Percentiles rank a stretch among this genome's conserved stretches.
Evolutionary conservation across 257 asterid species (phyloP).

Genomic region (Apocynum venetum): DNA sequence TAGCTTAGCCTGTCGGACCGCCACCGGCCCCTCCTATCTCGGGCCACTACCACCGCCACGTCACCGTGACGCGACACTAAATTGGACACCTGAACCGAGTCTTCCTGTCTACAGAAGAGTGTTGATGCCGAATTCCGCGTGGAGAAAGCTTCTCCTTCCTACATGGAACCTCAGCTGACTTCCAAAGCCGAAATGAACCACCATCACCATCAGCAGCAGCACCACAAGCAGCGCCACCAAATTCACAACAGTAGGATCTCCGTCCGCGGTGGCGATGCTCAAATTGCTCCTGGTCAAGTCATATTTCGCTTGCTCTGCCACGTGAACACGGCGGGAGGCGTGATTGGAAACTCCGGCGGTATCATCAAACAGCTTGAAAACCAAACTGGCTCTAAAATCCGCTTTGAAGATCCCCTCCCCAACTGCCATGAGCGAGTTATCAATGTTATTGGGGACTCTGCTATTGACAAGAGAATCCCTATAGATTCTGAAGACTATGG

Average conservation of each 20-base stretch:
- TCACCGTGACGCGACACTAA: background rate
- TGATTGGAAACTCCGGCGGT: conserved; percentile 47
- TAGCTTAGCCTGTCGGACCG: background rate
- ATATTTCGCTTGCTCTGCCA: conserved; percentile 50
- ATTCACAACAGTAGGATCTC: background rate
- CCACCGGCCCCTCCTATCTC: background rate
- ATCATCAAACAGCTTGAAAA: conserved; percentile 38
- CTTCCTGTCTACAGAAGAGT: background rate
- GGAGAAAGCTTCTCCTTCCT: background rate
- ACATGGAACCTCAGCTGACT: background rate
- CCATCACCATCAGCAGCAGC: background rate
- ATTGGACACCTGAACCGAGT: no score
- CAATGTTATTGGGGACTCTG: conserved; percentile 41
- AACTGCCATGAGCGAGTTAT: conserved; percentile 56
- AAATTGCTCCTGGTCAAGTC: conserved; percentile 19
- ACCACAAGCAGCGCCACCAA: background rate
- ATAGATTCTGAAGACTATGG: conserved; percentile 2
- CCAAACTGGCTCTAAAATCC: conserved; percentile 39
- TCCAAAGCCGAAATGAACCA: background rate
- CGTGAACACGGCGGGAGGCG: conserved; percentile 47
- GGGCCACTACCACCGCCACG: background rate
- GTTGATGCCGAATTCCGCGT: background rate
- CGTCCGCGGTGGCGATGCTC: conserved; percentile 1
- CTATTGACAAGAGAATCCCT: conserved; percentile 26
- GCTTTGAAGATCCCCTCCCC: conserved; percentile 34